A percentile compares a stretch with the other conserved stretches of the same genome.
phyloP scores from a whole-genome alignment of 768 basidiomycete species.

The Amyloporia xantha region DNA sequence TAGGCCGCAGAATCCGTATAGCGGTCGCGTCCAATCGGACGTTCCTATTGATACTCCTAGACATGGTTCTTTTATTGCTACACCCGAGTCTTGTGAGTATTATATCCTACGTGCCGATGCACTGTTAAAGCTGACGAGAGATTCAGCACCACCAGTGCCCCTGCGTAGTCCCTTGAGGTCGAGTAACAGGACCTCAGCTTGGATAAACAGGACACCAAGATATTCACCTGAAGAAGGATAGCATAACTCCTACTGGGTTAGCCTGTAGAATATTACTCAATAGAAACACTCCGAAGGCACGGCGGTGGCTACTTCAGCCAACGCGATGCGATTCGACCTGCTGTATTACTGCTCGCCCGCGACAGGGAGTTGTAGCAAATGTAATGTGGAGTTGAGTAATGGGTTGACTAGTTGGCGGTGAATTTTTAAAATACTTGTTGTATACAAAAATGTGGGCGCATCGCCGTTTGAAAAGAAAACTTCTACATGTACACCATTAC shows the following conservation, averaged over 20 bases:
- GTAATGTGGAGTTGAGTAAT: not conserved
- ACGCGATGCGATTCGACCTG: too few relatives aligned
- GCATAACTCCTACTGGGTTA: too few relatives aligned
- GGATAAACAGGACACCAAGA: constrained; percentile 8
- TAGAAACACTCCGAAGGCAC: too few relatives aligned
- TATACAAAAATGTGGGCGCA: not conserved
- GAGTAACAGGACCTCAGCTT: constrained; percentile 2
- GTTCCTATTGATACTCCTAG: constrained; percentile 7
- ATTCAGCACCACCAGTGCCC: not conserved
- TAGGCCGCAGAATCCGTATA: constrained; percentile 13
- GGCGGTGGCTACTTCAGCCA: too few relatives aligned
- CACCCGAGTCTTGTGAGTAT: too few relatives aligned
- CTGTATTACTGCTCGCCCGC: too few relatives aligned
- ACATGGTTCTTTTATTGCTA: not conserved
- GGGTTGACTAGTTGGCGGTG: not conserved
- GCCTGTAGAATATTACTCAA: too few relatives aligned
- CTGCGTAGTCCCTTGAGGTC: constrained; percentile 11
- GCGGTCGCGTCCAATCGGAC: constrained; percentile 2
- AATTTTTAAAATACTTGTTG: not conserved
- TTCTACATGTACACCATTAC: constrained; percentile 4
- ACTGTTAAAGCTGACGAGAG: constrained; percentile 1
- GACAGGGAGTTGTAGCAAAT: too few relatives aligned
- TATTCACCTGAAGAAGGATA: not conserved
- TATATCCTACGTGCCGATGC: too few relatives aligned
- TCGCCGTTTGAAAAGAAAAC: not conserved